A percentile compares a stretch with the other conserved stretches of the same genome.
These are phyloP conservation scores for Adansonia digitata DNA, from an alignment of 345 rosid species.

Conservation along the genomic window DNA sequence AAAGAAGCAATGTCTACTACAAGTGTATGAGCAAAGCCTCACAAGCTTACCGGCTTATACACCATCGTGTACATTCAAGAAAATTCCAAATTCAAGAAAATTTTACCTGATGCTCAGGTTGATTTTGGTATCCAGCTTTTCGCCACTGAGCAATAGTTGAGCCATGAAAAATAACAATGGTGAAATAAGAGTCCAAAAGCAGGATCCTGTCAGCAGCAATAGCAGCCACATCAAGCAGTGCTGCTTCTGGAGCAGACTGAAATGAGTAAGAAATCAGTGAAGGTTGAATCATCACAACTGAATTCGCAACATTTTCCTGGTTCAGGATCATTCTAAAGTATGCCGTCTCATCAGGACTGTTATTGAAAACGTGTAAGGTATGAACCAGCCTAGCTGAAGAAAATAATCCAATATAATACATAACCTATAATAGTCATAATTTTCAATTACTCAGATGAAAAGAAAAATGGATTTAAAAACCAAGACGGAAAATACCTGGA, in stretches of 20 bases:
- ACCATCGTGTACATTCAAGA: too few relatives aligned
- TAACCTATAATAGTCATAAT: neutral
- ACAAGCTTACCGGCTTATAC: too few relatives aligned
- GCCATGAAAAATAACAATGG: conserved; percentile 85
- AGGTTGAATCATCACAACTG: conserved; percentile 95
- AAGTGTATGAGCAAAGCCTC: too few relatives aligned
- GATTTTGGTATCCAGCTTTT: conserved; percentile 84
- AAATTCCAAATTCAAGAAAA: conserved; percentile 8
- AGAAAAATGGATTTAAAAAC: neutral
- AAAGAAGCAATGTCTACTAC: too few relatives aligned
- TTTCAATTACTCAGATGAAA: neutral
- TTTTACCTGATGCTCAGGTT: conserved; percentile 87
- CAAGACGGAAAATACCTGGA: conserved; percentile 51
- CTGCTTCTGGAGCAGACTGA: conserved; percentile 79
- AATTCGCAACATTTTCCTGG: conserved; percentile 84
- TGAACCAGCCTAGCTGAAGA: conserved; percentile 13
- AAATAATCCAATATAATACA: conserved; percentile 6
- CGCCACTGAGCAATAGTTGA: conserved; percentile 96
- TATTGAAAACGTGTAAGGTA: conserved; percentile 71
- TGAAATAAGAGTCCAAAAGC: conserved; percentile 79
- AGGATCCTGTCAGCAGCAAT: conserved; percentile 85
- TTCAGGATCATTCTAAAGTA: conserved; percentile 82
- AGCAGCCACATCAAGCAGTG: conserved; percentile 79
- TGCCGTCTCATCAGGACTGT: conserved; percentile 97
- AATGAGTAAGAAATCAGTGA: conserved; percentile 86